phyloP scores from a whole-genome alignment of 2,329 filamentous ascomycete genomes.

The Trichophyton mentagrophytes region DNA sequence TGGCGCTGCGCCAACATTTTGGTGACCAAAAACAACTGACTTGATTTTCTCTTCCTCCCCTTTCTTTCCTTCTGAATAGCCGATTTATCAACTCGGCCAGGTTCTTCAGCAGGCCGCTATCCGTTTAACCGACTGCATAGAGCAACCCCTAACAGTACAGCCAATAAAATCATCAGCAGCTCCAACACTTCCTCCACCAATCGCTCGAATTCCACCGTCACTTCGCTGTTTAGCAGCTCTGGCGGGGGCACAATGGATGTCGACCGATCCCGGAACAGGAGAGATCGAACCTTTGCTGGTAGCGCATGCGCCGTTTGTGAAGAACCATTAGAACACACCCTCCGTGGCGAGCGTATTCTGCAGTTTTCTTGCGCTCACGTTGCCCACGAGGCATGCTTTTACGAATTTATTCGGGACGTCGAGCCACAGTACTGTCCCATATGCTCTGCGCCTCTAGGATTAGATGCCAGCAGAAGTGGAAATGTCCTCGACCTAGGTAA shows the following conservation, averaged over 20 bases:
- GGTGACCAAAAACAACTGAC: conserved; percentile 2
- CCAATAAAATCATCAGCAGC: neutral
- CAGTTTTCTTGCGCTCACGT: conserved; percentile 97
- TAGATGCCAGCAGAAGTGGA: conserved; percentile 84
- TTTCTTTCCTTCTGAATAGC: neutral
- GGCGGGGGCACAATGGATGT: conserved; percentile 50
- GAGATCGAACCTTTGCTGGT: conserved; percentile 90
- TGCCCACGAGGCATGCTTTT: conserved; percentile 95
- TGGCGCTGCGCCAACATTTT: neutral
- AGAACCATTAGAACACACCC: conserved; percentile 87
- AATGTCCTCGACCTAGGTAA: conserved; percentile 85
- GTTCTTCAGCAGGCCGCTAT: neutral
- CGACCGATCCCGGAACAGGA: conserved; percentile 64
- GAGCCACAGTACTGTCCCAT: conserved; percentile 89
- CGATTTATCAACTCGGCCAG: neutral
- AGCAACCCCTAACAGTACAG: neutral
- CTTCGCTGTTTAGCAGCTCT: neutral
- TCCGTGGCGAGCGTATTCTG: conserved; percentile 83
- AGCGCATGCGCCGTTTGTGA: conserved; percentile 93
- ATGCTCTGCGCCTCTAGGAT: conserved; percentile 78
- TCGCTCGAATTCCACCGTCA: neutral
- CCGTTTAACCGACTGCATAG: neutral
- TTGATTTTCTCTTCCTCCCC: conserved; percentile 6
- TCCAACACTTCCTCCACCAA: conserved; percentile 3
- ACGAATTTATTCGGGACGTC: conserved; percentile 92